phyloP scores from a whole-genome alignment of 352 stramenopile genomes.

The Phytophthora tentaculata region DNA sequence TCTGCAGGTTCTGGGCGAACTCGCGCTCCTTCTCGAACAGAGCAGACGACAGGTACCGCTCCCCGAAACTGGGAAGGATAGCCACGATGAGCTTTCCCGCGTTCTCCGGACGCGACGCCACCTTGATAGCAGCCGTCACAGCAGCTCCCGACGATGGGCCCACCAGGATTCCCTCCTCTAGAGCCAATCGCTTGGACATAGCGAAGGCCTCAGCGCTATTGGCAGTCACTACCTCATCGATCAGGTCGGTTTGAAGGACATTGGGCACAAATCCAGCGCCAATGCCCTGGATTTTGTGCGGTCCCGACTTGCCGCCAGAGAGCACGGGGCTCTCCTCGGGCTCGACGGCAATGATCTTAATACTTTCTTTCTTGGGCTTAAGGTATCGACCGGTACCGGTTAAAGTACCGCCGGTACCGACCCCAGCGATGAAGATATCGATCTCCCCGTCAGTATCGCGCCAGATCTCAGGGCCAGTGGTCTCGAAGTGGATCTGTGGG shows the following conservation, averaged over 20 bases:
- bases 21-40: constrained; percentile 85
- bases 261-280: constrained; percentile 83
- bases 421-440: constrained; percentile 90
- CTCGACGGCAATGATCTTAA: constrained; percentile 88
- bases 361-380: constrained; percentile 84
- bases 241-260: constrained; percentile 81
- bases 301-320: constrained; percentile 77
- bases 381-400: constrained; percentile 87
- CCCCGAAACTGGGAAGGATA: constrained; percentile 91
- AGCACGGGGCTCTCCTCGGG: constrained; percentile 86
- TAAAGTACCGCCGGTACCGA: constrained; percentile 89
- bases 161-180: constrained; percentile 88
- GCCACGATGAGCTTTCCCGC: constrained; percentile 89
- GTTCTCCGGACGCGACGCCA: constrained; percentile 84
- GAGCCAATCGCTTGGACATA: constrained; percentile 86
- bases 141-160: constrained; percentile 89
- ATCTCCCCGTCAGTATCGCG: constrained; percentile 86
- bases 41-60: constrained; percentile 85
- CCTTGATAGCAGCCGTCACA: constrained; percentile 82
- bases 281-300: constrained; percentile 90
- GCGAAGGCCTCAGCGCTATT: constrained; percentile 84
- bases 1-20: constrained; percentile 67
- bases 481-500: constrained; percentile 93
- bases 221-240: constrained; percentile 90
- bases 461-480: constrained; percentile 90